phyloP scores from a whole-genome alignment of 2,329 filamentous ascomycete species.

The Trichoderma polysporum region DNA sequence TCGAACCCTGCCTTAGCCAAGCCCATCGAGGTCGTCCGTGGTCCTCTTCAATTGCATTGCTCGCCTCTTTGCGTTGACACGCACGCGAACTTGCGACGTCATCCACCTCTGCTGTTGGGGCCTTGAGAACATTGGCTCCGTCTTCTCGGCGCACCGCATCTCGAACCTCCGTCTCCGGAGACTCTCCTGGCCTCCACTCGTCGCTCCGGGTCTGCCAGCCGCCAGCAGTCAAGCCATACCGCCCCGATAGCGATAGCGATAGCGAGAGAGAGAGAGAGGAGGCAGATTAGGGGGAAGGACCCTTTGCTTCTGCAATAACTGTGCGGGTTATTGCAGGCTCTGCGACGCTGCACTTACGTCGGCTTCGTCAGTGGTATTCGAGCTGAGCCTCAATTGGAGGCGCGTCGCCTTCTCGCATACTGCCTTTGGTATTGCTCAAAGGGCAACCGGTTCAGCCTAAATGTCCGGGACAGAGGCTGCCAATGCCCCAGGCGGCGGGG shows the following conservation, averaged over 20 bases:
- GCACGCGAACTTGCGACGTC: slow-evolving; percentile 4
- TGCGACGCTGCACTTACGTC: background rate
- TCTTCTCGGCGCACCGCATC: slow-evolving; percentile 3
- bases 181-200: background rate
- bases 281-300: background rate
- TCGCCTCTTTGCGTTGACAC: background rate
- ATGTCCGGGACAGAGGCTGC: slow-evolving; percentile 39
- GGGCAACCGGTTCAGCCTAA: background rate
- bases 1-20: slow-evolving; percentile 15
- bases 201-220: background rate
- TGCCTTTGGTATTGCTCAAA: background rate
- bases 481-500: slow-evolving; percentile 44
- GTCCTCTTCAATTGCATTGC: slow-evolving; percentile 9
- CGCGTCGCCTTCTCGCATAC: slow-evolving; percentile 13
- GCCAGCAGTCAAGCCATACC: background rate
- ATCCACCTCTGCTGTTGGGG: background rate
- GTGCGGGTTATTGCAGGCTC: background rate
- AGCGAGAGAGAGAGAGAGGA: background rate
- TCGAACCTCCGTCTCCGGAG: slow-evolving; percentile 1
- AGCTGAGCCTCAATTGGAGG: slow-evolving; percentile 20
- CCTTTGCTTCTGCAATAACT: background rate
- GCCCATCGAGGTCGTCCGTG: slow-evolving; percentile 4
- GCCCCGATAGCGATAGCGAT: background rate
- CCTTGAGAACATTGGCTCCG: slow-evolving; percentile 3
- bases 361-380: background rate